Conservation (phyloP, 371 early-diverging fungal species). For the Chytridiales sp. region DNA sequence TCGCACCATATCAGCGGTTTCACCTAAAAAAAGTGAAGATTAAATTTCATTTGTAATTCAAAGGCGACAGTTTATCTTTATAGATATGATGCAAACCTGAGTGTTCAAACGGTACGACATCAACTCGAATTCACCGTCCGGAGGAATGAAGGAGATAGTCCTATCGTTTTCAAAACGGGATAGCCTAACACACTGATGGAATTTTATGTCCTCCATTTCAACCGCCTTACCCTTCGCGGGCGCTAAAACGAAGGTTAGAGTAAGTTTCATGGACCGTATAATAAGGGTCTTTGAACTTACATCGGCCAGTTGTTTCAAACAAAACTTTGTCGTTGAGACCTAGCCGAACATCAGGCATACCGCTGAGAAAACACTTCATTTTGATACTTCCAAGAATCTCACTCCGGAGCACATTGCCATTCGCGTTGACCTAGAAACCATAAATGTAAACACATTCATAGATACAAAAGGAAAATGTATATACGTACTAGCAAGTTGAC, state of each 20-base stretch:
- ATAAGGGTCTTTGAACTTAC: constrained; percentile 40
- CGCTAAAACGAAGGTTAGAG: constrained; percentile 27
- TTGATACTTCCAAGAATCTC: constrained; percentile 95
- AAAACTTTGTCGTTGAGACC: constrained; percentile 98
- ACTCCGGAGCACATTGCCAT: constrained; percentile 92
- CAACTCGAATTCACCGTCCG: constrained; percentile 98
- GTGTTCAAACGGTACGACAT: constrained; percentile 98
- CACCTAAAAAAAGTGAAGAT: constrained; percentile 47
- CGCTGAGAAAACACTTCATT: constrained; percentile 94
- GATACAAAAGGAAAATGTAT: constrained; percentile 1
- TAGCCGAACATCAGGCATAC: constrained; percentile 98
- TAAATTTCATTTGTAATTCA: background rate
- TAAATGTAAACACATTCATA: background rate
- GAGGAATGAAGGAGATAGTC: constrained; percentile 97
- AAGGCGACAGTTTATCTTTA: background rate
- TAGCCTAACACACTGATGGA: constrained; percentile 97
- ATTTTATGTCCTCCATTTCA: constrained; percentile 99
- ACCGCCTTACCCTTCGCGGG: constrained; percentile 88
- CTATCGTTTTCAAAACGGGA: constrained; percentile 95
- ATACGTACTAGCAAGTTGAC: constrained; percentile 86
- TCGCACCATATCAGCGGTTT: constrained; percentile 97
- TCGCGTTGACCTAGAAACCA: constrained; percentile 70
- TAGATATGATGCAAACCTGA: constrained; percentile 41
- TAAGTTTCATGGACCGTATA: background rate
- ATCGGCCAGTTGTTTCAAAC: constrained; percentile 93